Conservation (phyloP, 208 protist genomes). For the Leishmania tarentolae region DNA sequence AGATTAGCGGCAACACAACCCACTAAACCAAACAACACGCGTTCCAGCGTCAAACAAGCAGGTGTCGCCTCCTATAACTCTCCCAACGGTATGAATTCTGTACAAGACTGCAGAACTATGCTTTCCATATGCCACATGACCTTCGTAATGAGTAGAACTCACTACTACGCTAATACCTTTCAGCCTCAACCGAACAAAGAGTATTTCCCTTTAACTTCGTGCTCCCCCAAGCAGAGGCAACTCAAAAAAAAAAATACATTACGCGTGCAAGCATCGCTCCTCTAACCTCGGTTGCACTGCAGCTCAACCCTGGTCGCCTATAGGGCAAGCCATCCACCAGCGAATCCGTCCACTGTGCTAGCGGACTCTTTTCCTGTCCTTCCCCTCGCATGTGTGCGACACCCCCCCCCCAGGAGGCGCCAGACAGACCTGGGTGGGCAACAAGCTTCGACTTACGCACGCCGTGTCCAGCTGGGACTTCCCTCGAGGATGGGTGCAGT, state of each 20-base stretch:
- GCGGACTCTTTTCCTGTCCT: neutral
- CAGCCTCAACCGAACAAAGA: too few relatives aligned
- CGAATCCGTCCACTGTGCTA: neutral
- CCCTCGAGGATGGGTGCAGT: neutral
- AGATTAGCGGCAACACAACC: too few relatives aligned
- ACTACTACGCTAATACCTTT: too few relatives aligned
- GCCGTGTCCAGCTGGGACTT: neutral
- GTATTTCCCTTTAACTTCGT: too few relatives aligned
- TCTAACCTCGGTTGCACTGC: neutral
- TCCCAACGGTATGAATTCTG: too few relatives aligned
- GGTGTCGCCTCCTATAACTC: too few relatives aligned
- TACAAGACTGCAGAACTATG: too few relatives aligned
- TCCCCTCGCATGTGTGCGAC: neutral
- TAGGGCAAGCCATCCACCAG: neutral
- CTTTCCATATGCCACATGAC: neutral
- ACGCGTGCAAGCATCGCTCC: neutral
- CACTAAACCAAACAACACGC: too few relatives aligned
- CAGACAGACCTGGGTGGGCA: neutral
- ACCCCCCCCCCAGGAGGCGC: neutral
- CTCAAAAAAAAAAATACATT: too few relatives aligned
- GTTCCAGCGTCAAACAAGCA: too few relatives aligned
- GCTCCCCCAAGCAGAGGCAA: too few relatives aligned
- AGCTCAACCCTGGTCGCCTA: neutral
- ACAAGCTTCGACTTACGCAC: neutral
- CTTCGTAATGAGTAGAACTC: neutral